Percentiles rank a stretch among this genome's conserved stretches.
Evolutionary conservation across 2,329 filamentous ascomycete genomes (phyloP).

Genomic region (Xylariales sp.): DNA sequence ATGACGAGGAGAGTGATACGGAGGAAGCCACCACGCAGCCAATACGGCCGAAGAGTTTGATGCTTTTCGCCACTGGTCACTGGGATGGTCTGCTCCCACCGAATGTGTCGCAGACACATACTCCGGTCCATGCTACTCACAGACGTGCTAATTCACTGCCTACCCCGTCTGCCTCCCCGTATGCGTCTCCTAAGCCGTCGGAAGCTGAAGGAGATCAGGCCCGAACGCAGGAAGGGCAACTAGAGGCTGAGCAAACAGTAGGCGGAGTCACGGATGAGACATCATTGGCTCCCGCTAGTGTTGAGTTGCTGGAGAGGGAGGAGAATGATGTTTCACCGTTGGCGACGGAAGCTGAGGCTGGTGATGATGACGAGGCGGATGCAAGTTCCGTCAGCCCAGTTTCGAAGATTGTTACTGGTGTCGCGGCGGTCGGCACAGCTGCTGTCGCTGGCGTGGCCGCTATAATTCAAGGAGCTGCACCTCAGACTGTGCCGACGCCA

Average conservation of each 20-base stretch:
- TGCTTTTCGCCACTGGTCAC: slow-evolving; percentile 5
- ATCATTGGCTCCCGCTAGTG: neutral
- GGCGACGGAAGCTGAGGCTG: slow-evolving; percentile 8
- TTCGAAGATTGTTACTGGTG: slow-evolving; percentile 12
- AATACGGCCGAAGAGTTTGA: slow-evolving; percentile 23
- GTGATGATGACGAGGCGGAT: slow-evolving; percentile 5
- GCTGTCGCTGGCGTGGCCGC: slow-evolving; percentile 10
- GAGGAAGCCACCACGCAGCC: slow-evolving; percentile 20
- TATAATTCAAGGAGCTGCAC: slow-evolving; percentile 9
- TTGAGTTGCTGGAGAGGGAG: neutral
- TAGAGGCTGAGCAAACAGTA: neutral
- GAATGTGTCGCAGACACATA: slow-evolving; percentile 28
- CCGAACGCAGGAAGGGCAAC: neutral
- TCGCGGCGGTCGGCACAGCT: slow-evolving; percentile 12
- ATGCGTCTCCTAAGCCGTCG: slow-evolving; percentile 14
- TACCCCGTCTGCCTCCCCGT: slow-evolving; percentile 26
- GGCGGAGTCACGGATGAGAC: neutral
- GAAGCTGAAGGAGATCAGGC: slow-evolving; percentile 10
- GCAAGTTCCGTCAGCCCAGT: slow-evolving; percentile 6
- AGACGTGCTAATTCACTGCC: slow-evolving; percentile 49
- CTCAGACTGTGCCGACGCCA: slow-evolving; percentile 9
- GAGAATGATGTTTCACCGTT: slow-evolving; percentile 8
- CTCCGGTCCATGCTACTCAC: slow-evolving; percentile 20
- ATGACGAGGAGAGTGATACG: slow-evolving; percentile 52
- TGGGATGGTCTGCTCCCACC: slow-evolving; percentile 30